Conservation (phyloP, 2,329 filamentous ascomycete species). For the Aspergillus phoenicis region DNA sequence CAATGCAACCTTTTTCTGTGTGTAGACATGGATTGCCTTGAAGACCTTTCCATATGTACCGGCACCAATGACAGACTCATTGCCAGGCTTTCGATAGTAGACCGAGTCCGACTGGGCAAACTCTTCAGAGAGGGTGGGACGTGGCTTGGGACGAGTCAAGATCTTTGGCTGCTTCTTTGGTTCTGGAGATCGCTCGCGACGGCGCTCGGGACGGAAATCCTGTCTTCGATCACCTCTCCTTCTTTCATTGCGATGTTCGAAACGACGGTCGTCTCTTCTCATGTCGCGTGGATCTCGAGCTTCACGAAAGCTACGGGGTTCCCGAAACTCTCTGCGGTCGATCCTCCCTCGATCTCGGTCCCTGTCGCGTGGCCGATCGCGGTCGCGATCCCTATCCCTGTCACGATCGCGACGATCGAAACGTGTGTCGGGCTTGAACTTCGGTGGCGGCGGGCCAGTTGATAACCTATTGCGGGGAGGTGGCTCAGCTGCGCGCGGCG, state of each 20-base stretch:
- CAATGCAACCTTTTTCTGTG: slow-evolving; percentile 77
- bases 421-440: slow-evolving; percentile 44
- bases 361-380: slow-evolving; percentile 36
- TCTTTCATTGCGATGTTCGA: slow-evolving; percentile 44
- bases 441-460: slow-evolving; percentile 39
- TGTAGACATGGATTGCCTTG: slow-evolving; percentile 78
- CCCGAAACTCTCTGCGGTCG: slow-evolving; percentile 40
- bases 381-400: slow-evolving; percentile 39
- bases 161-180: slow-evolving; percentile 63
- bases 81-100: slow-evolving; percentile 93
- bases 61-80: slow-evolving; percentile 93
- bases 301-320: slow-evolving; percentile 34
- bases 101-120: slow-evolving; percentile 81
- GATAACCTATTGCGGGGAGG: slow-evolving; percentile 43
- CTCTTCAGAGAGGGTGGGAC: slow-evolving; percentile 70
- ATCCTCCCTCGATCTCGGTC: slow-evolving; percentile 35
- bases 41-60: slow-evolving; percentile 98
- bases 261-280: slow-evolving; percentile 44
- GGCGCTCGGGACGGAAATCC: slow-evolving; percentile 48
- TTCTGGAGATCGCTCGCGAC: slow-evolving; percentile 51
- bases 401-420: slow-evolving; percentile 49
- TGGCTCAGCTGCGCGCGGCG: slow-evolving; percentile 35
- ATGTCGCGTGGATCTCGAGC: slow-evolving; percentile 31
- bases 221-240: slow-evolving; percentile 37
- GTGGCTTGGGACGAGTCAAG: slow-evolving; percentile 69